Evolutionary conservation across 495 filamentous ascomycete genomes (phyloP), one percentile per base, ranked within the genome.

Genomic region (Chaetomium tenue): DNA sequence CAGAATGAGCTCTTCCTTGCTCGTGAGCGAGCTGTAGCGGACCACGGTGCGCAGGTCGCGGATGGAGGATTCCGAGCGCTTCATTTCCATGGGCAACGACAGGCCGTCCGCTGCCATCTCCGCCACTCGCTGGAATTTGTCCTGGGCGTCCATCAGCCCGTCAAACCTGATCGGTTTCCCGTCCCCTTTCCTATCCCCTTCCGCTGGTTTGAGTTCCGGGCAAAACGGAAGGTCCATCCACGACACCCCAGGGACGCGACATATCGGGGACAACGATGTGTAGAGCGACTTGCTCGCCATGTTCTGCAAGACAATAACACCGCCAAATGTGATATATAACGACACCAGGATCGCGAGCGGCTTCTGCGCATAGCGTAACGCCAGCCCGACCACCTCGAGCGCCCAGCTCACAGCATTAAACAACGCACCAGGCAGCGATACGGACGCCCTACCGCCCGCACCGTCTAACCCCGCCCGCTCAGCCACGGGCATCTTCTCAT

Each of bases 1-100:
- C 20, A 85, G 79, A 4, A 87, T 83, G 8, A 91, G 76, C 70
- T 89, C 86, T 33, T 84, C 83, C 47, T 84, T 83, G 28, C 66
- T 60, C 40, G 73, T 69, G 8, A 82, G 67, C 22, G 75, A 71
- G 72, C 77, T 81, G 67, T 74, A 73, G 39, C 75, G 74, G 47
- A 91, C 87, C 51, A 88, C 72, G 58, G 89, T 88, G 15, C 87
- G 84, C 26, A 92, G 77, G 63, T 91, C 89, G 63, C 90, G 87
- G 26, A 93, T 87, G 5, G 87, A 85, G 22, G 85, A 79, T 69
- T 92, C 89, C 20, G 87, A 84, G 30, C 85, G 78, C 74, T 89
- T 90, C 83, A 91, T 89, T 65, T 87, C 84, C 63, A 87, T 72
- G 1, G 88, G 88, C 18, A 90, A 75, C 7, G 81, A 82, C 2